Evolutionary conservation across 2,329 filamentous ascomycete genomes (phyloP), one percentile per base, ranked within the genome.

Genomic region (Exophiala spinifera): DNA sequence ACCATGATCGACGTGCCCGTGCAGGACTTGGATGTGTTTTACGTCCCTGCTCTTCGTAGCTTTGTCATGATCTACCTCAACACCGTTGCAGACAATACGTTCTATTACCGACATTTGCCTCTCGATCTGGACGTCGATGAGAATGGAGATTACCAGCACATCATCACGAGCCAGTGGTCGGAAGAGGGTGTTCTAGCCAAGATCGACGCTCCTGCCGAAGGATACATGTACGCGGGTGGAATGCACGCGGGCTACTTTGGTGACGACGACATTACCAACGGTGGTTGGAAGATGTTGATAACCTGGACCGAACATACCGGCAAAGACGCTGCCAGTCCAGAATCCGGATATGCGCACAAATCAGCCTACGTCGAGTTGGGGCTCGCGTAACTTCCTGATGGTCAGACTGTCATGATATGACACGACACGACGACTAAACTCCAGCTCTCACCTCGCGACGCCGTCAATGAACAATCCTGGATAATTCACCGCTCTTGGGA

Each of bases 61-160:
- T 68, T 69, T 56, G 55, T 67, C 55, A 64, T 66, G 56, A 59
- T 69, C 37, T 69, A 69, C 51, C 56, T 69, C 40, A 66, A 61
- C 8, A 57, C 53, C 23, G 61, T 64, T 36, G 67, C 62, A 14
- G 67, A 68, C 59, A 69, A 65, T 49, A 67, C 64, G 8, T 67
- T 69, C 55, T 69, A 67, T 53, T 69, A 65, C 43, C 66, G 66
- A 42, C 65, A 66, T 52, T 60, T 69, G 21, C 60, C 60, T 13
- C 59, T 55, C 15, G 62, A 61, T 11, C 49, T 62, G n/a, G 59
- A 61, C 23, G 65, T 58, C n/a, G 56, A 64, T 34, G 44, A 51
- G 6, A 49, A 44, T 25, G 54, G 45, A 4, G 60, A 65, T 20
- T 65, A 62, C 44, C 65, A 68, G 20, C 54, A 63, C 14, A 62